These are phyloP conservation scores for Garcia nutans DNA, from an alignment of 345 rosid genomes.

Conservation along the genomic window DNA sequence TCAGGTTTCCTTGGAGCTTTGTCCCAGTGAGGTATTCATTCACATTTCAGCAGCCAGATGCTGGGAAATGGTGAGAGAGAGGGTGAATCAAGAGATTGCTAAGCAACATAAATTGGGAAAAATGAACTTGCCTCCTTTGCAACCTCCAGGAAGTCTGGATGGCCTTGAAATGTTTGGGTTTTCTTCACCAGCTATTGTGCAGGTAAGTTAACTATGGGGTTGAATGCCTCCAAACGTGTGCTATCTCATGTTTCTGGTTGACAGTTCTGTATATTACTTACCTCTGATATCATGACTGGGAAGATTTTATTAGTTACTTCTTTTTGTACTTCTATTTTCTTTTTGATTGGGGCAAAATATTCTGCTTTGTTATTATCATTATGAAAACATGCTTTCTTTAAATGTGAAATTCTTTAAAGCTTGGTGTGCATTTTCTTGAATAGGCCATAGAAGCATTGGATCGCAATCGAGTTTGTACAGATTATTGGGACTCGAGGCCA, in stretches of 20 bases:
- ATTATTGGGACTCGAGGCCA: constrained; percentile 96
- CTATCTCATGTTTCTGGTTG: not conserved
- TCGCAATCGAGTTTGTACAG: constrained; percentile 69
- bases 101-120: constrained; percentile 80
- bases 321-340: too few relatives aligned
- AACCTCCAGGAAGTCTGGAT: constrained; percentile 96
- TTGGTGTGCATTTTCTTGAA: constrained; percentile 7
- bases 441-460: constrained; percentile 96
- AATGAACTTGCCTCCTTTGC: constrained; percentile 78
- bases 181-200: constrained; percentile 86
- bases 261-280: not conserved
- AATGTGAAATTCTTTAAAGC: not conserved
- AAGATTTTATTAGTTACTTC: not conserved
- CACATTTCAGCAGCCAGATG: constrained; percentile 81
- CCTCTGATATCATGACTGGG: not conserved
- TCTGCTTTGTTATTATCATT: not conserved
- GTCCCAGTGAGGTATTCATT: constrained; percentile 75
- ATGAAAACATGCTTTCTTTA: not conserved
- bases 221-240: not conserved
- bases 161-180: constrained; percentile 98
- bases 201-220: constrained; percentile 46
- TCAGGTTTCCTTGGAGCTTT: constrained; percentile 83
- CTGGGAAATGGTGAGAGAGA: constrained; percentile 99
- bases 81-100: constrained; percentile 86
- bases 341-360: not conserved